These are phyloP conservation scores for Coemansia sp. DNA, from an alignment of 192 early-diverging fungal genomes.

Conservation along the genomic window DNA sequence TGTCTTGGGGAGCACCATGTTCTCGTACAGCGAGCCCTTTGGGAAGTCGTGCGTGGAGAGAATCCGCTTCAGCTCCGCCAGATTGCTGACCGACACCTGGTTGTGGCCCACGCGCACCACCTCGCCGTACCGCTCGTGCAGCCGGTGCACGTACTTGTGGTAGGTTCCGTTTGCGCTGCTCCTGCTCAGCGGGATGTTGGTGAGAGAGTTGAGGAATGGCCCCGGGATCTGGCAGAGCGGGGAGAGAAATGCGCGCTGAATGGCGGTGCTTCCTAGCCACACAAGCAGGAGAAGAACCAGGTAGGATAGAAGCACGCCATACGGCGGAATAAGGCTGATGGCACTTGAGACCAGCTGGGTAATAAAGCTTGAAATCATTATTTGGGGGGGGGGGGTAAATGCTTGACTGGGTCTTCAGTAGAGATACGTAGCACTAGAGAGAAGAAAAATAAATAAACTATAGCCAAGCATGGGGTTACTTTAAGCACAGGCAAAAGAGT, in stretches of 20 bases:
- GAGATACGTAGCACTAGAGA: no score
- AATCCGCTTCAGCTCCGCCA: conserved; percentile 21
- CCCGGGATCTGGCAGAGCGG: conserved; percentile 35
- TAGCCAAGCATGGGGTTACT: no score
- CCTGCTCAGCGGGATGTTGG: conserved; percentile 24
- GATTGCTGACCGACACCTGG: conserved; percentile 34
- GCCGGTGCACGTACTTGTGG: conserved; percentile 15
- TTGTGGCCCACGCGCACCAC: conserved; percentile 40
- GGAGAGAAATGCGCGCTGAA: conserved; percentile 5
- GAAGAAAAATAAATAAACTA: no score
- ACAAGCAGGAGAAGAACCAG: neutral
- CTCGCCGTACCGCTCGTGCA: conserved; percentile 42
- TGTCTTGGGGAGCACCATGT: conserved; percentile 11
- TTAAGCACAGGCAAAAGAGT: no score
- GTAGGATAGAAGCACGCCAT: neutral
- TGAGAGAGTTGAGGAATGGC: conserved; percentile 27
- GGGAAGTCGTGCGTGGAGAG: conserved; percentile 38
- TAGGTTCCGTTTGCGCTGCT: conserved; percentile 21
- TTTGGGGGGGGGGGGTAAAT: neutral
- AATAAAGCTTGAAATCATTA: neutral
- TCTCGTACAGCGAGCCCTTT: conserved; percentile 38
- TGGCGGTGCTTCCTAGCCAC: neutral
- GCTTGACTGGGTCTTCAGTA: no score
- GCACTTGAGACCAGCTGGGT: neutral
- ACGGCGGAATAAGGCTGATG: neutral